phyloP scores from a whole-genome alignment of 2,329 filamentous ascomycete species.

The Xylariaceae sp. region DNA sequence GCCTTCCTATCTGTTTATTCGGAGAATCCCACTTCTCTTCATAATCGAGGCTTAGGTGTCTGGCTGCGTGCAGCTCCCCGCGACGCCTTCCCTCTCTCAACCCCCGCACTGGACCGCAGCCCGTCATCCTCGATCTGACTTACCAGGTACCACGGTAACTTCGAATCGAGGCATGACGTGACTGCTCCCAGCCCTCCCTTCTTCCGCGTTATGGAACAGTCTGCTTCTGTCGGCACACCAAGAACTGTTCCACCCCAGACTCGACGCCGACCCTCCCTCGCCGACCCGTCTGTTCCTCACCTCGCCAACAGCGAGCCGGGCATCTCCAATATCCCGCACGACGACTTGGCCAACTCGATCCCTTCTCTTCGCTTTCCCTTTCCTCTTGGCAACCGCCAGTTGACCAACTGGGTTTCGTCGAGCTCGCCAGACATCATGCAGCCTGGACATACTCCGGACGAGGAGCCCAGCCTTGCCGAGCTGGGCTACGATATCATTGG shows the following conservation, averaged over 20 bases:
- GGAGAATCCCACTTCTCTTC: too few species aligned
- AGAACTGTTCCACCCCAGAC: slow-evolving; percentile 19
- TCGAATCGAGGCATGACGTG: slow-evolving; percentile 31
- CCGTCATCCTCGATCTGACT: slow-evolving; percentile 20
- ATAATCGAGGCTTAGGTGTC: too few species aligned
- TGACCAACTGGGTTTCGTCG: slow-evolving; percentile 53
- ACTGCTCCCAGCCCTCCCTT: slow-evolving; percentile 25
- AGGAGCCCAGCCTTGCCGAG: slow-evolving; percentile 45
- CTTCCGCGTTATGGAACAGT: slow-evolving; percentile 46
- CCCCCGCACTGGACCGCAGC: too few species aligned
- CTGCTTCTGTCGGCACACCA: slow-evolving; percentile 18
- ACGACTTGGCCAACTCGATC: slow-evolving; percentile 28
- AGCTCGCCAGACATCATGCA: slow-evolving; percentile 52
- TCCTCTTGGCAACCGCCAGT: slow-evolving; percentile 45
- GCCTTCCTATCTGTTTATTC: too few species aligned
- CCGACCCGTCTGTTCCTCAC: slow-evolving; percentile 9
- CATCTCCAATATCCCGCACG: slow-evolving; percentile 7
- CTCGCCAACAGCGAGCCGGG: slow-evolving; percentile 22
- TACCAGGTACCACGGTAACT: slow-evolving; percentile 18
- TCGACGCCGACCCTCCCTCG: slow-evolving; percentile 4
- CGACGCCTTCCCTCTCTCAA: slow-evolving; percentile 3
- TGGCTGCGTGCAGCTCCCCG: too few species aligned
- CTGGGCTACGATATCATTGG: slow-evolving; percentile 51
- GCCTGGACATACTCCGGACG: slow-evolving; percentile 32
- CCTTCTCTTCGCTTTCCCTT: slow-evolving; percentile 49